Conservation (phyloP, 345 rosid species). For the Brassica juncea region DNA sequence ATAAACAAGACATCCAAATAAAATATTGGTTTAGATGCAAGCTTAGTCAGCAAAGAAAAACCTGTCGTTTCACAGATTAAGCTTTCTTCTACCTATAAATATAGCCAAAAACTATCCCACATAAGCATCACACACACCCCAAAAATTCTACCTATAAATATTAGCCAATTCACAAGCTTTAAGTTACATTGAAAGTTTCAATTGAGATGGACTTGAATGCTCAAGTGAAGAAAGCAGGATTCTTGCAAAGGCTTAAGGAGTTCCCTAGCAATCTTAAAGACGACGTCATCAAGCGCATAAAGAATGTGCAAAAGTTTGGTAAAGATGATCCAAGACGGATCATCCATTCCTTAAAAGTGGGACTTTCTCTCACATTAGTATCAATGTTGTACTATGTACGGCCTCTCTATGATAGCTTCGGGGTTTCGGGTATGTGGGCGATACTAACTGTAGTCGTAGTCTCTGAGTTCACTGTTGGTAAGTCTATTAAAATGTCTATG, state of each 20-base stretch:
- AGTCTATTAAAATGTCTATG: conserved; percentile 7
- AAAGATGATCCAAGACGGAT: conserved; percentile 74
- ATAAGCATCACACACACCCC: conserved; percentile 26
- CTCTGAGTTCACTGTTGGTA: conserved; percentile 84
- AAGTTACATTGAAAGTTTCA: background rate
- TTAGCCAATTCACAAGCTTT: background rate
- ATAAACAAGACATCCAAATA: background rate
- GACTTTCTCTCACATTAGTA: conserved; percentile 71
- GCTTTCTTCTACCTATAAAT: conserved; percentile 52
- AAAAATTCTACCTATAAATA: conserved; percentile 21
- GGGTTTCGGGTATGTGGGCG: conserved; percentile 88
- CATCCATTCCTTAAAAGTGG: conserved; percentile 75
- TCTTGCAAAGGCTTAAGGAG: conserved; percentile 37
- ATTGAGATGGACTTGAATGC: conserved; percentile 10
- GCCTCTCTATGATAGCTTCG: conserved; percentile 70
- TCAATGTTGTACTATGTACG: conserved; percentile 64
- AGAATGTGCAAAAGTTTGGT: conserved; percentile 47
- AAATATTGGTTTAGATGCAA: conserved; percentile 37
- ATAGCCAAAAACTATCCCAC: conserved; percentile 30
- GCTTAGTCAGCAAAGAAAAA: conserved; percentile 47
- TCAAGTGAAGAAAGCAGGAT: conserved; percentile 37
- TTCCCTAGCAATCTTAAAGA: conserved; percentile 39
- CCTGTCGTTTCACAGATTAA: conserved; percentile 36
- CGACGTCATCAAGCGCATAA: conserved; percentile 28
- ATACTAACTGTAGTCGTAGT: conserved; percentile 78